Base-by-base conservation (phyloP, 805 yeast genomes). In the Candida palmyrensis region DNA sequence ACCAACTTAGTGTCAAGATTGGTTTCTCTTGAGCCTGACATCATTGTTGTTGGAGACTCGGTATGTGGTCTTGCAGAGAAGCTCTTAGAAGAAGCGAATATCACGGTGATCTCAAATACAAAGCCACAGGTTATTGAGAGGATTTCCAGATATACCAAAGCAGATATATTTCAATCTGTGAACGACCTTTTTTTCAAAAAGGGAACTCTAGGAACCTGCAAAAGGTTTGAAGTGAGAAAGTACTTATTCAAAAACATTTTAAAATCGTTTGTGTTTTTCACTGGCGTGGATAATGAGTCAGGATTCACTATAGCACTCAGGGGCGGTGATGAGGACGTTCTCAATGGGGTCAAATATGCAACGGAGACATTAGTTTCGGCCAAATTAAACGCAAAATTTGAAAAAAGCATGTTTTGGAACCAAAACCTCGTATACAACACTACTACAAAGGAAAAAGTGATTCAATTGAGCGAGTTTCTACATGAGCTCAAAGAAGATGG, bases 251-350 rank as follows among this genome's bases (percentile, higher is more conserved):
- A 74, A 4, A 68, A 75, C 36, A 38, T 65, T 1, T 65, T 77
- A 11, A 83, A 87, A 49, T 77, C 94, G 0, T 85, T 81, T 48
- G 69, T 87, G n/a, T 83, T 75, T 43, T 72, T 92, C 35, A 73
- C 79, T 1, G 97, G 96, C 0, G 79, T 89, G 42, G 78, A 79
- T 23, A 66, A 71, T 7, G 75, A 73, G 25, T 57, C 80, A 0
- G 98, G 98, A 0, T 80, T 89, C 24, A 88, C 97, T 0, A 73
- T 90, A n/a, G 64, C 85, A 10, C 55, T 92, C n/a, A 65, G 97
- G 35, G 98, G 97, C 2, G 82, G 77, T 1, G 71, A 73, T 43
- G 75, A 71, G 32, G 82, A 76, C 2, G 49, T 68, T 0, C 58
- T 90, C 35, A 66, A 76, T 33, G 75, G 76, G 33, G 71, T 89